Evolutionary conservation across 1,284 basidiomycete species (phyloP).

Genomic region (Leccinum olivaceoglutinosum): DNA sequence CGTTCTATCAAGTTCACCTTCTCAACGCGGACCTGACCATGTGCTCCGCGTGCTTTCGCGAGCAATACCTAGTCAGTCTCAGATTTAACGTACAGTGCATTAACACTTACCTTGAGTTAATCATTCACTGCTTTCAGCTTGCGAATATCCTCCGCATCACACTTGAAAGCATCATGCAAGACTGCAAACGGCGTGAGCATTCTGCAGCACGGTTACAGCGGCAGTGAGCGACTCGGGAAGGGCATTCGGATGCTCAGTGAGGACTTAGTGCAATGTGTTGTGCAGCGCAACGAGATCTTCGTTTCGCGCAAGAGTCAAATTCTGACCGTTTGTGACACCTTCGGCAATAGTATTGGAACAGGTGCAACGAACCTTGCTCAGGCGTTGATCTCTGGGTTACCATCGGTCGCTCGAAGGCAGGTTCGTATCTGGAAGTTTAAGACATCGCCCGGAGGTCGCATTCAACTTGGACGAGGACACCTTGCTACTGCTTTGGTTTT

Average conservation of each 20-base stretch:
- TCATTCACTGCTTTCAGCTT: conserved; percentile 46
- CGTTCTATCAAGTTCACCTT: conserved; percentile 67
- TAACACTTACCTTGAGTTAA: conserved; percentile 34
- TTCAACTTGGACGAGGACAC: conserved; percentile 41
- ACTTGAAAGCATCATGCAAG: conserved; percentile 49
- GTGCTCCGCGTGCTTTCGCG: conserved; percentile 66
- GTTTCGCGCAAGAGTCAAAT: conserved; percentile 39
- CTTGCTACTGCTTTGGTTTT: conserved; percentile 38
- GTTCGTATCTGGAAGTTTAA: conserved; percentile 34
- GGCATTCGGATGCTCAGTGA: conserved; percentile 46
- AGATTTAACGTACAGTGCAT: too few relatives aligned
- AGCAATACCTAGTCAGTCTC: conserved; percentile 49
- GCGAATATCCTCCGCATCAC: conserved; percentile 65
- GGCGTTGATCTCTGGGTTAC: conserved; percentile 51
- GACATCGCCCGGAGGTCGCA: conserved; percentile 55
- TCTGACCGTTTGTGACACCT: conserved; percentile 38
- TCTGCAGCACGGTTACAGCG: conserved; percentile 52
- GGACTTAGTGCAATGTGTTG: conserved; percentile 41
- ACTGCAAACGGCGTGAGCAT: conserved; percentile 54
- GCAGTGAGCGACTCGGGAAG: conserved; percentile 56
- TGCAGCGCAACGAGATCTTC: conserved; percentile 38
- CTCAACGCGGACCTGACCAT: conserved; percentile 76
- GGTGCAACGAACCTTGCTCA: conserved; percentile 71
- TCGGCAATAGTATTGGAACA: conserved; percentile 43
- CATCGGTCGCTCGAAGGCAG: conserved; percentile 45